phyloP scores from a whole-genome alignment of 2,329 filamentous ascomycete species.

The Monilinia fructigena region DNA sequence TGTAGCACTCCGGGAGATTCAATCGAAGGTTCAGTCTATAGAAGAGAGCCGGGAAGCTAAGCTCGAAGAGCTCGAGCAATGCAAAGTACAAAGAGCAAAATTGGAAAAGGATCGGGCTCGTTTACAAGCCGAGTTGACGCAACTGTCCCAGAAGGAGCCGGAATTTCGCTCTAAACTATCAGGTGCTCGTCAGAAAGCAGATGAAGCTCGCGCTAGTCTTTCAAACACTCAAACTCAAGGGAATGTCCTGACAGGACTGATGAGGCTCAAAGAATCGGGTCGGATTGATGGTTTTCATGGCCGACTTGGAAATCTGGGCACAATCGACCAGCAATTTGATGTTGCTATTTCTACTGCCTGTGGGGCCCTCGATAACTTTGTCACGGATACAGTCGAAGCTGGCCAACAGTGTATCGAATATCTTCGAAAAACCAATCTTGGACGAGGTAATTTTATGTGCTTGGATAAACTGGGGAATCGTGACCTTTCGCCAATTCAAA shows the following conservation, averaged over 20 bases:
- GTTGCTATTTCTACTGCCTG: constrained; percentile 98
- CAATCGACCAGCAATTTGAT: constrained; percentile 92
- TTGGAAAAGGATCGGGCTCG: constrained; percentile 74
- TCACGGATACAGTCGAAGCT: constrained; percentile 92
- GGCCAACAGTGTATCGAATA: constrained; percentile 99
- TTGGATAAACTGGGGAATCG: constrained; percentile 80
- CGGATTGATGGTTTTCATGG: constrained; percentile 97
- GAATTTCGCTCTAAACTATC: constrained; percentile 82
- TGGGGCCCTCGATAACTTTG: constrained; percentile 87
- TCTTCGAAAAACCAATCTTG: constrained; percentile 93
- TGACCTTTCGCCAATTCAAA: constrained; percentile 77
- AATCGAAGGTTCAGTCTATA: constrained; percentile 73
- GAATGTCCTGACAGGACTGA: constrained; percentile 85
- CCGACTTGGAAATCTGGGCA: constrained; percentile 86
- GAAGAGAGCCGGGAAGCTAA: constrained; percentile 71
- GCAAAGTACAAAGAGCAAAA: constrained; percentile 67
- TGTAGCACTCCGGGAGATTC: constrained; percentile 77
- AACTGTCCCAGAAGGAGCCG: constrained; percentile 74
- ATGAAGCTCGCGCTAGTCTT: constrained; percentile 88
- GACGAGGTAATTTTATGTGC: constrained; percentile 94
- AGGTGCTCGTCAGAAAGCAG: constrained; percentile 86
- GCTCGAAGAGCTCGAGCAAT: constrained; percentile 70
- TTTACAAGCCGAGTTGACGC: constrained; percentile 69
- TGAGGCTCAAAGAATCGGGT: constrained; percentile 93
- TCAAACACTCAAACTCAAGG: constrained; percentile 89